Percentiles rank a stretch among this genome's conserved stretches.
These are phyloP conservation scores for Moesziomyces aphidis DNA, from an alignment of 1,284 basidiomycete genomes.

Conservation along the genomic window DNA sequence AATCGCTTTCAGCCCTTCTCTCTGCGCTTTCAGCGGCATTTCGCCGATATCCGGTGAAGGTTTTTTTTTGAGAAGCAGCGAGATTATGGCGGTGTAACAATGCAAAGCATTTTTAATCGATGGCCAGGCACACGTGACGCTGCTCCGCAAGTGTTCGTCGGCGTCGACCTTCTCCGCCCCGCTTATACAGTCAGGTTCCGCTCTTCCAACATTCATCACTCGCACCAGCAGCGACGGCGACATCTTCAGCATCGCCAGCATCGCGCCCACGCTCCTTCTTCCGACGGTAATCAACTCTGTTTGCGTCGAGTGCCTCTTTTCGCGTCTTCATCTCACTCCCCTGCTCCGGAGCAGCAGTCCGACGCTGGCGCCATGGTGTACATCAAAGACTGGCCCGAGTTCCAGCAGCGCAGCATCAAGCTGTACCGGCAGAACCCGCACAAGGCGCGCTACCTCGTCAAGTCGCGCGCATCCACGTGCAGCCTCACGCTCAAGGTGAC, in stretches of 20 bases:
- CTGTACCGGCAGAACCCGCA: constrained; percentile 45
- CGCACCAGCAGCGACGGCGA: background rate
- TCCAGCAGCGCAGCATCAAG: constrained; percentile 54
- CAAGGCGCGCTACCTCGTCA: constrained; percentile 58
- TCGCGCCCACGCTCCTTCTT: background rate
- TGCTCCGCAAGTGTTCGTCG: background rate
- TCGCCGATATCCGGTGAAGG: background rate
- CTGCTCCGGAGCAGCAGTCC: background rate
- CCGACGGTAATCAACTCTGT: background rate
- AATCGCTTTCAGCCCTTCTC: background rate
- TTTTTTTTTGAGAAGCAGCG: background rate
- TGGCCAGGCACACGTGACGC: constrained; percentile 23
- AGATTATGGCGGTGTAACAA: background rate
- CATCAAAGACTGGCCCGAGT: constrained; percentile 58
- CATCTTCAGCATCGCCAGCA: background rate
- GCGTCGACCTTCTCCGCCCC: too few relatives aligned
- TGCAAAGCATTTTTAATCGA: background rate
- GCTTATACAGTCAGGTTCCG: too few relatives aligned
- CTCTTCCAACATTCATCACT: background rate
- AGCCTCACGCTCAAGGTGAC: constrained; percentile 61
- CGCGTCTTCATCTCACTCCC: background rate
- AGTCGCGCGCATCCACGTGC: constrained; percentile 43
- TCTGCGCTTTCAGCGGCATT: constrained; percentile 6
- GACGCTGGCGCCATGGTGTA: constrained; percentile 49
- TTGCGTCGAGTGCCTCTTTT: background rate